These are phyloP conservation scores for Alternaria sp. DNA, from an alignment of 2,329 filamentous ascomycete genomes.

Conservation along the genomic window DNA sequence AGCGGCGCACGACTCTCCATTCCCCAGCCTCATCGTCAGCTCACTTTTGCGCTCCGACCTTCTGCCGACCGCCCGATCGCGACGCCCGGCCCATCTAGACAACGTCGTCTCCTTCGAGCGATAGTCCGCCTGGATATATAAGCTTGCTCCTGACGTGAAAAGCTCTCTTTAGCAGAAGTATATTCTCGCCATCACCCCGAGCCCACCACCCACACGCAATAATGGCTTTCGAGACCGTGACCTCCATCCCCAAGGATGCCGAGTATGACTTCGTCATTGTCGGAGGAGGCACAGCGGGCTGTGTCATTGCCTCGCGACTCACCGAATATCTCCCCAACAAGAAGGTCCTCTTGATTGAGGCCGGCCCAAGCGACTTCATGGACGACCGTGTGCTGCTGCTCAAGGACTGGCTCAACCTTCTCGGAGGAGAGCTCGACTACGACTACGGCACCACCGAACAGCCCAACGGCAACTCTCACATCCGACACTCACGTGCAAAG, in stretches of 20 bases:
- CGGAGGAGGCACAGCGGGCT: conserved; percentile 84
- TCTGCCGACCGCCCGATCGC: conserved; percentile 14
- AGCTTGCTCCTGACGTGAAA: conserved; percentile 4
- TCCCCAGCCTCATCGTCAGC: conserved; percentile 13
- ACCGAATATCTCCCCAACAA: conserved; percentile 84
- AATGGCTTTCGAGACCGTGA: conserved; percentile 57
- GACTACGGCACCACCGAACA: conserved; percentile 90
- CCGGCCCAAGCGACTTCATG: conserved; percentile 86
- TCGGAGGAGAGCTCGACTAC: conserved; percentile 87
- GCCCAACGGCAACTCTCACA: conserved; percentile 88
- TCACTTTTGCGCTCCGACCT: conserved; percentile 9
- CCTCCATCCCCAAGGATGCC: conserved; percentile 67
- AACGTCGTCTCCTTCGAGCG: background rate
- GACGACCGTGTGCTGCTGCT: conserved; percentile 86
- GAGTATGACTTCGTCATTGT: conserved; percentile 83
- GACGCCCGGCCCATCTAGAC: background rate
- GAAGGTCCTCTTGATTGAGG: conserved; percentile 83
- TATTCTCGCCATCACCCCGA: conserved; percentile 2
- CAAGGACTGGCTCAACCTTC: conserved; percentile 83
- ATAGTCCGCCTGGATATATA: conserved; percentile 10
- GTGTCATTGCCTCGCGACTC: conserved; percentile 80
- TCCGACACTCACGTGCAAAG: conserved; percentile 90
- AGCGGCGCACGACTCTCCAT: conserved; percentile 18
- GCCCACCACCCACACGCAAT: conserved; percentile 8
- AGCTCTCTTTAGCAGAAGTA: background rate